Evolutionary conservation across 495 filamentous ascomycete genomes (phyloP).

Genomic region (Penicilliopsis zonata): DNA sequence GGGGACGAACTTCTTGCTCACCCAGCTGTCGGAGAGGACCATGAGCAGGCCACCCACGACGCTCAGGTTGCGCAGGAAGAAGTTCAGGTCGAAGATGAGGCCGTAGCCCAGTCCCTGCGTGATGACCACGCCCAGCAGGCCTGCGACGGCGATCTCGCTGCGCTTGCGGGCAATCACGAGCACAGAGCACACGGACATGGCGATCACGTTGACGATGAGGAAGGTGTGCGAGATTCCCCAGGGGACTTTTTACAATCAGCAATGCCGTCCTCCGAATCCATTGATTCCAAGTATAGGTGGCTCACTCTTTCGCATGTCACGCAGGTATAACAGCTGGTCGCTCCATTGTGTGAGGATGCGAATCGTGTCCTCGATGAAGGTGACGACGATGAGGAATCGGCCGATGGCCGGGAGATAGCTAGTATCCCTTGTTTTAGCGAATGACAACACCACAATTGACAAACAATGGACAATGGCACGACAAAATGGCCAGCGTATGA

Average conservation of each 20-base stretch:
- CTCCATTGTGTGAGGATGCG: conserved; percentile 96
- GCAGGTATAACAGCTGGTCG: conserved; percentile 88
- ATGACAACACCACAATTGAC: too few relatives aligned
- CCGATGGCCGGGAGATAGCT: conserved; percentile 93
- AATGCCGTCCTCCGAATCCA: not conserved
- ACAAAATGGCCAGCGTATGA: too few relatives aligned
- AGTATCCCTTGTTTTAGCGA: conserved; percentile 3
- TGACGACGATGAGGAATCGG: conserved; percentile 94
- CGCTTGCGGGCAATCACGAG: conserved; percentile 85
- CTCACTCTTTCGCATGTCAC: conserved; percentile 87
- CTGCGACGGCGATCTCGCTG: conserved; percentile 82
- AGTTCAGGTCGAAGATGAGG: conserved; percentile 98
- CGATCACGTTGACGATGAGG: conserved; percentile 79
- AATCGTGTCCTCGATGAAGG: conserved; percentile 92
- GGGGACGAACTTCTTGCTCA: conserved; percentile 92
- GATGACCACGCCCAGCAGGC: conserved; percentile 81
- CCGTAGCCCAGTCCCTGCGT: conserved; percentile 97
- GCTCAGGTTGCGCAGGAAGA: conserved; percentile 96
- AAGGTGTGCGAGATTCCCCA: conserved; percentile 86
- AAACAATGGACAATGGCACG: too few relatives aligned
- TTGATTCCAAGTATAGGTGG: conserved; percentile 6
- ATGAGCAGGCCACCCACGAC: conserved; percentile 95
- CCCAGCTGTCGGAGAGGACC: conserved; percentile 96
- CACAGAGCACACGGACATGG: conserved; percentile 72
- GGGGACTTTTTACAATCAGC: conserved; percentile 50